A percentile compares a stretch with the other conserved stretches of the same genome.
Evolutionary conservation across 257 asterid species (phyloP).

Genomic region (Verbena officinalis): DNA sequence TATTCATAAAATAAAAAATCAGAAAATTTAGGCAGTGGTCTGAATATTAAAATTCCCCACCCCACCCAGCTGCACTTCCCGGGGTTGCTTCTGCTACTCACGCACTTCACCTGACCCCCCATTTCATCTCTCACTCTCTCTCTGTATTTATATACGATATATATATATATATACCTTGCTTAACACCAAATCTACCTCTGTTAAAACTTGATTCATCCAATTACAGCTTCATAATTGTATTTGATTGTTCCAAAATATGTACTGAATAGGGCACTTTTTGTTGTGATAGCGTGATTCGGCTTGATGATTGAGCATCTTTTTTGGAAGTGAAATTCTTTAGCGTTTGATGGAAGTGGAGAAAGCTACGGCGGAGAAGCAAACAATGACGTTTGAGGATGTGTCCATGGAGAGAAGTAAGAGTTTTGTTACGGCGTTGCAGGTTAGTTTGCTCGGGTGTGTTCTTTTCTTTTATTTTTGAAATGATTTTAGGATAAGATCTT

Average conservation of each 20-base stretch:
- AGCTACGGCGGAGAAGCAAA: constrained; percentile 36
- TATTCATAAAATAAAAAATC: constrained; percentile 6
- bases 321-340: constrained; percentile 16
- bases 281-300: not conserved
- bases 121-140: constrained; percentile 10
- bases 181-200: constrained; percentile 45
- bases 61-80: constrained; percentile 41
- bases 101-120: constrained; percentile 21
- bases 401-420: constrained; percentile 83
- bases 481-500: constrained; percentile 35
- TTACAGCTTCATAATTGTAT: constrained; percentile 21
- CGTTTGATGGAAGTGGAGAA: constrained; percentile 49
- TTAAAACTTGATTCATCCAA: constrained; percentile 15
- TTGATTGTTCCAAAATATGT: not conserved
- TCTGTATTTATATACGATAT: not conserved
- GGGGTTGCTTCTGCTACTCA: constrained; percentile 56
- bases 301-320: constrained; percentile 20
- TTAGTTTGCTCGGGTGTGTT: constrained; percentile 8
- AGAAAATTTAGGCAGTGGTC: constrained; percentile 23
- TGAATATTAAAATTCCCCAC: not conserved
- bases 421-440: constrained; percentile 91
- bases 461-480: not conserved
- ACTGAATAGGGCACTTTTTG: not conserved
- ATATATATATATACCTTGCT: constrained; percentile 35
- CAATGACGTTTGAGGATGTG: constrained; percentile 68